Conservation (phyloP, 129 eudicot genomes). For the Mikania micrantha region DNA sequence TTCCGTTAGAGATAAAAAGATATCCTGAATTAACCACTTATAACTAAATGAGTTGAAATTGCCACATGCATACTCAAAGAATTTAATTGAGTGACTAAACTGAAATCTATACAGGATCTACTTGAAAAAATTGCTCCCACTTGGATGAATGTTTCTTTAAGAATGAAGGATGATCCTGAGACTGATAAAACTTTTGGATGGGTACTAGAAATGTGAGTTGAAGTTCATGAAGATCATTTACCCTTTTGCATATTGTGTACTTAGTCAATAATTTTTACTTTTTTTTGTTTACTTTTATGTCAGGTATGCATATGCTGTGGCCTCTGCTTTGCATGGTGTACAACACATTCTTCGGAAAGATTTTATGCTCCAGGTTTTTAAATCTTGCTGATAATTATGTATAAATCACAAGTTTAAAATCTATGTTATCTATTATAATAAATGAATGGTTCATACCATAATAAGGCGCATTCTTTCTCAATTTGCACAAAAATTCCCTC, state of each 20-base stretch:
- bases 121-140: constrained; percentile 67
- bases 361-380: constrained; percentile 68
- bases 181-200: constrained; percentile 78
- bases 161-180: constrained; percentile 71
- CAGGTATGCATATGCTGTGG: constrained; percentile 85
- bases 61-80: not conserved
- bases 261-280: constrained; percentile 13
- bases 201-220: constrained; percentile 72
- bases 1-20: not conserved
- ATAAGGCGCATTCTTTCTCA: not conserved
- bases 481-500: not conserved
- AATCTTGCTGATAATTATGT: not conserved
- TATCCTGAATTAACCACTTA: not conserved
- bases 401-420: not conserved
- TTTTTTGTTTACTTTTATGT: constrained; percentile 4
- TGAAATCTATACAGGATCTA: constrained; percentile 34
- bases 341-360: constrained; percentile 70
- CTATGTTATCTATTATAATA: not conserved
- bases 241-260: not conserved
- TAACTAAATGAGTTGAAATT: not conserved
- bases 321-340: constrained; percentile 78
- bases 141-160: constrained; percentile 74
- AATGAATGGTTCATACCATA: not conserved
- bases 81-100: constrained; percentile 8
- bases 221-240: not conserved